Conservation (phyloP, 139 green algal species). For the Micromonas pusilla region DNA sequence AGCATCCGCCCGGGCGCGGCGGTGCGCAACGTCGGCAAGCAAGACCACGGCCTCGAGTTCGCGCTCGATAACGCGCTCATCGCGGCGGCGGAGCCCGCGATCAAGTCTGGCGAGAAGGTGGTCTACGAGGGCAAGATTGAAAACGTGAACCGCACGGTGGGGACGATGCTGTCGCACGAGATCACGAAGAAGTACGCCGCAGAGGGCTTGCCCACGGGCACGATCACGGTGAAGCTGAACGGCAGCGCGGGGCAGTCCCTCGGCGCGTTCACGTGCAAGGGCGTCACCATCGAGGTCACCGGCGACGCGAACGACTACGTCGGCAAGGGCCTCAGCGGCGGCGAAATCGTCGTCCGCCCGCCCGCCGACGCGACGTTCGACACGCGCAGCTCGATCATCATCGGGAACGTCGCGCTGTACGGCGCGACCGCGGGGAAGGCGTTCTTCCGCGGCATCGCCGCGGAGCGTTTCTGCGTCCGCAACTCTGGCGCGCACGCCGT, state of each 20-base stretch:
- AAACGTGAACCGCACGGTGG: conserved; percentile 75
- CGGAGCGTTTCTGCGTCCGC: conserved; percentile 59
- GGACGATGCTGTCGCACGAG: conserved; percentile 84
- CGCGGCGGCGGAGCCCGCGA: conserved; percentile 53
- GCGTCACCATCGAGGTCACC: conserved; percentile 80
- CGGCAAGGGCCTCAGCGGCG: conserved; percentile 68
- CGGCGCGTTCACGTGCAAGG: conserved; percentile 69
- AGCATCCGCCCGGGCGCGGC: conserved; percentile 69
- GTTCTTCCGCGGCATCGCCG: conserved; percentile 83
- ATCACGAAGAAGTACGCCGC: conserved; percentile 69
- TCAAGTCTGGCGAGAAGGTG: conserved; percentile 46
- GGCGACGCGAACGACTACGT: conserved; percentile 95
- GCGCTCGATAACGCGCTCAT: conserved; percentile 78
- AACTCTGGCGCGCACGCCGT: conserved; percentile 71
- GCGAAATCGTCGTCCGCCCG: conserved; percentile 65
- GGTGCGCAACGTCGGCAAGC: conserved; percentile 42
- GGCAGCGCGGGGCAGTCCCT: conserved; percentile 83
- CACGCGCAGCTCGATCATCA: conserved; percentile 79
- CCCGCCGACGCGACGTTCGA: conserved; percentile 55
- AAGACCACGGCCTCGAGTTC: conserved; percentile 80
- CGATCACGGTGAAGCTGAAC: conserved; percentile 78
- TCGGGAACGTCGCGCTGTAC: conserved; percentile 92
- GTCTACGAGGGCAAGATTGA: conserved; percentile 65
- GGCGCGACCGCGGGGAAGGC: conserved; percentile 76
- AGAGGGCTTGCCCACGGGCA: conserved; percentile 70